phyloP scores from a whole-genome alignment of 768 basidiomycete species.

The Filobasidium floriforme region DNA sequence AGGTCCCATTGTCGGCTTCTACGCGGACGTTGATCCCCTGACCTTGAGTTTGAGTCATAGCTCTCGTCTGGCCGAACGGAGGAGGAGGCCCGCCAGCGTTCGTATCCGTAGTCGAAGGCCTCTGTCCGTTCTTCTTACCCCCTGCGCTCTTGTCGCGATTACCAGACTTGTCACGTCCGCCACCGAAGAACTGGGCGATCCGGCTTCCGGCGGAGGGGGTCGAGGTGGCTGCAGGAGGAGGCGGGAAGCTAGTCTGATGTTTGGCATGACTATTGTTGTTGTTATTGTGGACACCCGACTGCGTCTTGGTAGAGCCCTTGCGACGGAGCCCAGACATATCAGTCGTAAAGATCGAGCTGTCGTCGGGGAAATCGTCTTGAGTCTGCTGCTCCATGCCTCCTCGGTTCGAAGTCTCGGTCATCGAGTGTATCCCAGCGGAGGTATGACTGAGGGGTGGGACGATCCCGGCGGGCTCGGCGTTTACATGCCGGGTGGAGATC shows the following conservation, averaged over 20 bases:
- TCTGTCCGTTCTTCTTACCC: neutral
- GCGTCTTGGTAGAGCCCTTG: neutral
- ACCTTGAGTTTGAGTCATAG: neutral
- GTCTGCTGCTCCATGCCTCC: neutral
- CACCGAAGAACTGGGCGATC: slow-evolving; percentile 7
- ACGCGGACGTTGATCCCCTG: neutral
- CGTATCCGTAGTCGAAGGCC: neutral
- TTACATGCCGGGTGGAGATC: neutral
- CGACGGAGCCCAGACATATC: neutral
- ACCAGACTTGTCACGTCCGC: neutral
- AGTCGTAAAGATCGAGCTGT: slow-evolving; percentile 7
- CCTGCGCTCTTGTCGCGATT: neutral
- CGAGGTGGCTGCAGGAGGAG: neutral
- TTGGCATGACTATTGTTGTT: neutral
- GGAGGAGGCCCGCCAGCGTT: neutral
- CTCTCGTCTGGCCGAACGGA: neutral
- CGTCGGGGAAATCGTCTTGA: neutral
- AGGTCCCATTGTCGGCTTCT: neutral
- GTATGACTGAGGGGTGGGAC: neutral
- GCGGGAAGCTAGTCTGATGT: neutral
- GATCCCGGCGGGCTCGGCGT: neutral
- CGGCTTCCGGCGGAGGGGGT: neutral
- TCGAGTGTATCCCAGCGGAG: neutral
- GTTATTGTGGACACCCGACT: too few relatives aligned
- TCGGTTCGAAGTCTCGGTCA: neutral